Evolutionary conservation across 306 rosid genomes (phyloP).

Genomic region (Fragaria vesca): DNA sequence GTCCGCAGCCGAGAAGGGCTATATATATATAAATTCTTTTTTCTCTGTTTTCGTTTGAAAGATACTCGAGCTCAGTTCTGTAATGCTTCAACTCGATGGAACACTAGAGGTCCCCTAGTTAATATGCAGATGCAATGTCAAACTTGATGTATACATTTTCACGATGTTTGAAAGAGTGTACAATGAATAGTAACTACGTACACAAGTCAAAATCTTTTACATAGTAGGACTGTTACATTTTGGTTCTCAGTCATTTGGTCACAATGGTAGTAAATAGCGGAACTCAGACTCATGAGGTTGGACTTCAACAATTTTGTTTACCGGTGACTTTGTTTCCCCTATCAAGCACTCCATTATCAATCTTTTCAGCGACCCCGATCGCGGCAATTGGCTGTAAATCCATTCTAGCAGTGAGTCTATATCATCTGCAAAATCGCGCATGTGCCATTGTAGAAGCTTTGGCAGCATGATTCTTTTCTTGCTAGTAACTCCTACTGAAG

Average conservation of each 20-base stretch:
- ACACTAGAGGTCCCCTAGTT: neutral
- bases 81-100: slow-evolving; percentile 2
- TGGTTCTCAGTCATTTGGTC: slow-evolving; percentile 7
- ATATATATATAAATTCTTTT: neutral
- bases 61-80: neutral
- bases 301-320: slow-evolving; percentile 60
- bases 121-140: neutral
- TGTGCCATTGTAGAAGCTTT: slow-evolving; percentile 80
- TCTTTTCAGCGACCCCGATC: slow-evolving; percentile 65
- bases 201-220: neutral
- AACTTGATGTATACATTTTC: neutral
- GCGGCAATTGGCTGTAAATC: slow-evolving; percentile 87
- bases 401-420: slow-evolving; percentile 85
- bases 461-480: slow-evolving; percentile 81
- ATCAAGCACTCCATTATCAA: slow-evolving; percentile 60
- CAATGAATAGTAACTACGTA: neutral
- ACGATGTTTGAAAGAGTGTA: neutral
- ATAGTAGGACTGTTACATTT: slow-evolving; percentile 8
- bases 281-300: slow-evolving; percentile 75
- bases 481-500: slow-evolving; percentile 72
- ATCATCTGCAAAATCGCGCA: slow-evolving; percentile 78
- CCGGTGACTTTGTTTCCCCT: slow-evolving; percentile 52
- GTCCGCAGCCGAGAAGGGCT: too few relatives aligned
- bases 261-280: slow-evolving; percentile 64
- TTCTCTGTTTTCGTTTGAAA: neutral